Percentiles rank a stretch among this genome's conserved stretches.
These are phyloP conservation scores for Tuber aestivum DNA, from an alignment of 495 filamentous ascomycete species.

Conservation along the genomic window DNA sequence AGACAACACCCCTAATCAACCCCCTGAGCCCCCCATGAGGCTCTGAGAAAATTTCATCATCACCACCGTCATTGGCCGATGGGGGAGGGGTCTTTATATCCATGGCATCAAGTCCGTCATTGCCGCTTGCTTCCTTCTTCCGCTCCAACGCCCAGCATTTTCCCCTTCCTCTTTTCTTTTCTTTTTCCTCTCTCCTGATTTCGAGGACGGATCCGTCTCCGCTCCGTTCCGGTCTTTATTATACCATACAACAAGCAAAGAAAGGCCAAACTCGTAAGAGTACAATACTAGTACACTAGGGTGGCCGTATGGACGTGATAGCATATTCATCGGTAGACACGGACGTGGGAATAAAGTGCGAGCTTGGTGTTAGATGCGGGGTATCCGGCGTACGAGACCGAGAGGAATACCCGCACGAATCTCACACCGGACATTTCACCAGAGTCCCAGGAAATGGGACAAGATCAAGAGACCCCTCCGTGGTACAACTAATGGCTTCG, in stretches of 20 bases:
- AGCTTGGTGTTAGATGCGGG: neutral
- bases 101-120: neutral
- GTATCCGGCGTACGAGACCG: neutral
- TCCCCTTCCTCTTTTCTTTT: neutral
- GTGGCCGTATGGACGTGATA: neutral
- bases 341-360: neutral
- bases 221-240: neutral
- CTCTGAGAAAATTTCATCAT: neutral
- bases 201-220: neutral
- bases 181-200: too few species aligned
- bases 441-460: neutral
- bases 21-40: neutral
- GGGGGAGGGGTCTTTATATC: neutral
- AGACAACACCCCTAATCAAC: neutral
- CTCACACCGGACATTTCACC: neutral
- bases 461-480: neutral
- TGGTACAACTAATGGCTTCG: neutral
- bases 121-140: neutral
- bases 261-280: neutral
- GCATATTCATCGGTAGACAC: neutral
- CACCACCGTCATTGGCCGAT: neutral
- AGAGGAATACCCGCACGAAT: neutral
- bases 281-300: neutral
- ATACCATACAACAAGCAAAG: neutral
- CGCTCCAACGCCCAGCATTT: neutral